A percentile compares a stretch with the other conserved stretches of the same genome.
Conservation (phyloP, 2,329 filamentous ascomycete genomes). For the Akanthomyces muscarius region DNA sequence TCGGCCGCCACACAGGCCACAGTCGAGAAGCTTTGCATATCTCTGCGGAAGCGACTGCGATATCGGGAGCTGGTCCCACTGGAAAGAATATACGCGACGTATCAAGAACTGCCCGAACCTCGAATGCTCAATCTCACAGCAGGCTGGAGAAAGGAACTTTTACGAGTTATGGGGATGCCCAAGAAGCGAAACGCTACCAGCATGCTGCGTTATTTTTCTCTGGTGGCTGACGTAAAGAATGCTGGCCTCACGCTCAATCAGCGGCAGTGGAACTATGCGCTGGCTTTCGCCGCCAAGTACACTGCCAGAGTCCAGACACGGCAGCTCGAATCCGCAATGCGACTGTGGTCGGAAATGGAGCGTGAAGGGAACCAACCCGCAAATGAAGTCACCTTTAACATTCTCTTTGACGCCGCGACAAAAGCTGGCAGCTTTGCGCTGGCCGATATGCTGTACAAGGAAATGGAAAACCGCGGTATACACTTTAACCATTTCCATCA, state of each 20-base stretch:
- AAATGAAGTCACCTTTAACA: conserved; percentile 83
- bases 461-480: conserved; percentile 70
- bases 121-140: conserved; percentile 48
- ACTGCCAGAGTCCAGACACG: conserved; percentile 57
- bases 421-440: conserved; percentile 80
- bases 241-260: conserved; percentile 64
- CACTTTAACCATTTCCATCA: conserved; percentile 74
- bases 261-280: conserved; percentile 78
- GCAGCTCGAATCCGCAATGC: conserved; percentile 59
- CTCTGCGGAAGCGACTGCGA: conserved; percentile 39
- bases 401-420: conserved; percentile 83
- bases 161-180: conserved; percentile 65
- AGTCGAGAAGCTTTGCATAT: conserved; percentile 38
- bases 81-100: conserved; percentile 46
- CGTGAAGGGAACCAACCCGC: conserved; percentile 58
- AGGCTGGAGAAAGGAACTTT: conserved; percentile 56
- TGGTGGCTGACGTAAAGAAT: conserved; percentile 78
- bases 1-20: conserved; percentile 33
- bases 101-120: conserved; percentile 47
- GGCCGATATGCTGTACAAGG: conserved; percentile 77
- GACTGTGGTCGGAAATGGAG: conserved; percentile 90
- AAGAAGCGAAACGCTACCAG: conserved; percentile 52
- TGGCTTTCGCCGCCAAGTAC: conserved; percentile 73
- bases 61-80: conserved; percentile 39
- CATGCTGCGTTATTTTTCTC: conserved; percentile 77